Base-by-base conservation (phyloP, 805 yeast genomes). In the Millerozyma miso region DNA sequence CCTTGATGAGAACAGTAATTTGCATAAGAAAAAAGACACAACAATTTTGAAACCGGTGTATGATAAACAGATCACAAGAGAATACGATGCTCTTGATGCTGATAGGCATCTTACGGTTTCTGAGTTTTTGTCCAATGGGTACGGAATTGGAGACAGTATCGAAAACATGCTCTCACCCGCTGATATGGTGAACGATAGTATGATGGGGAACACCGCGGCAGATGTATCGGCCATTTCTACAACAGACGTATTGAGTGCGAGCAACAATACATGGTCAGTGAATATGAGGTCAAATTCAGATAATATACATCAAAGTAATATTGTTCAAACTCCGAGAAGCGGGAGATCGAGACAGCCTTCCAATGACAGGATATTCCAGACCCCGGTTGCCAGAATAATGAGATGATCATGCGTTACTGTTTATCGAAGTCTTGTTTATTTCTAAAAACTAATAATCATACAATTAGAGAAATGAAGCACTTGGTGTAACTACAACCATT, bases 331-430 rank as follows among this genome's bases (percentile, higher is more conserved):
- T 7, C 76, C 76, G 1, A 43, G 71, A 33, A 46, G 66, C 2
- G 67, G 62, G 2, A 54, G 71, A 47, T 58, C 68, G 4, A 53
- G 75, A 31, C 73, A 68, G 47, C 51, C 63, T 1, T 64, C 72
- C 1, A 59, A 58, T 17, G 75, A 70, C 38, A 62, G 63, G 45
- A 60, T 50, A 34, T 67, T 65, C 47, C 74, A 67, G 47, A 69
- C 76, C 0, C 76, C 76, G 1, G 62, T 69, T 19, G 53, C 72
- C 1, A 54, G 74, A 35, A 66, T 67, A 10, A 57, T 63, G 56
- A 55, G 72, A 39, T 50, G 51, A 44, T 37, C 26, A n/a, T 15
- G 29, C 17, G 10, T 20, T 12, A 15, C 15, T n/a, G 8, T 33
- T 39, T 13, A 33, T 15, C 31, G 14, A 33, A 38, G 26, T 31